Base-by-base conservation (phyloP, 306 rosid species). In the Fagus sylvatica region DNA sequence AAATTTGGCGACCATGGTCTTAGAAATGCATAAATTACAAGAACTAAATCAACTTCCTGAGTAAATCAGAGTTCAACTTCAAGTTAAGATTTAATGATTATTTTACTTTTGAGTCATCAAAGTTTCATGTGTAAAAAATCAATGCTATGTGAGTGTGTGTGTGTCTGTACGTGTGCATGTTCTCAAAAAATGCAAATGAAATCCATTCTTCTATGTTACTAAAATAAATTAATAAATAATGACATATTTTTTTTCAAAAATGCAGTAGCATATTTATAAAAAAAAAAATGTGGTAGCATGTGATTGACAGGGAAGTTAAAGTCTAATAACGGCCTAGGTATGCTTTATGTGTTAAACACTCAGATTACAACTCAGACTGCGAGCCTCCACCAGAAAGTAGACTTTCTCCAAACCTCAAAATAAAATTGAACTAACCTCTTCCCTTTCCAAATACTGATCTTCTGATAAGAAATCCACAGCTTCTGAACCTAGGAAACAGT, bases 401-500 rank as follows among this genome's bases (percentile, higher is more conserved):
- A 17, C 71, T 65, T 37, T 65, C 71, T 65, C 9, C 55, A 28
- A 54, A 76, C 30, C n/a, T 39, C 42, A 75, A 73, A 48, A 74
- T 17, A 72, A 42, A 72, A 75, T 84, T 75, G 59, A 74, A 86
- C 88, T 80, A 70, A 92, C 97, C 94, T 92, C 97, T 81, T 68
- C 90, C 82, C 91, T 90, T 87, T 92, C 98, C 88, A 94, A 84
- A 86, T 92, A 94, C 74, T 94, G 98, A 87, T 94, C 97, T 79
- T 92, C 96, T 48, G 97, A 92, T 76, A 94, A 83, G 86, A 94
- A 92, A 80, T 94, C 90, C 76, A 92, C 88, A 56, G 96, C 98
- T 76, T 92, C 95, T 49, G 95, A 92, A 54, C 93, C 95, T 19
- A 85, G 79, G 82, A 94, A 94, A 87, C 94, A 85, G 73, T 74